Evolutionary conservation across 345 rosid genomes (phyloP).

Genomic region (Cardamine chenopodiifolia): DNA sequence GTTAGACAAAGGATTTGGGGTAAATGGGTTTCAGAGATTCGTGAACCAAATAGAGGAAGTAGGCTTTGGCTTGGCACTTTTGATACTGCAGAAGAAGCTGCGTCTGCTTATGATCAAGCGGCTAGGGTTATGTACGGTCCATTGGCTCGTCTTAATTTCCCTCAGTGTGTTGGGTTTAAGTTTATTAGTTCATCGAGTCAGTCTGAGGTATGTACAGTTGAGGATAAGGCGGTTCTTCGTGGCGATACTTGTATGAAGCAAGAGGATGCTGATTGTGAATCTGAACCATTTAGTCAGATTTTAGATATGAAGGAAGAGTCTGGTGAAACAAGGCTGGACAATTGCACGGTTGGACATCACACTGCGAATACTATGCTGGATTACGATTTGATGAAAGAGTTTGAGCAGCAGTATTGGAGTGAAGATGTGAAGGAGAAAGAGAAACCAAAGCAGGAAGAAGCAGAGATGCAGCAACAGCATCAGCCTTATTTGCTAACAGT

Average conservation of each 20-base stretch:
- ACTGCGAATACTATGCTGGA: background rate
- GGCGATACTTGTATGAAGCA: slow-evolving; percentile 20
- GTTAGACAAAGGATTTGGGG: slow-evolving; percentile 97
- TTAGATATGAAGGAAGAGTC: slow-evolving; percentile 15
- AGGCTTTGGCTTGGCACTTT: slow-evolving; percentile 93
- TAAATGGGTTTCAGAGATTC: slow-evolving; percentile 90
- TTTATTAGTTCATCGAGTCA: slow-evolving; percentile 43
- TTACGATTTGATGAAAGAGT: slow-evolving; percentile 26
- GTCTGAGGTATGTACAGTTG: slow-evolving; percentile 57
- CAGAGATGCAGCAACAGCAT: background rate
- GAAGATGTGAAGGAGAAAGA: slow-evolving; percentile 9
- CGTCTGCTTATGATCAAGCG: slow-evolving; percentile 77
- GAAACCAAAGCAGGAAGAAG: slow-evolving; percentile 25
- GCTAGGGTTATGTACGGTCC: slow-evolving; percentile 76
- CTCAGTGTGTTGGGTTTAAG: slow-evolving; percentile 34
- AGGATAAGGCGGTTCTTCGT: slow-evolving; percentile 27
- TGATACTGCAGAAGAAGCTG: slow-evolving; percentile 73
- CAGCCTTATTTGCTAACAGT: slow-evolving; percentile 17
- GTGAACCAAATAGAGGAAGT: slow-evolving; percentile 67
- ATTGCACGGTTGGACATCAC: background rate
- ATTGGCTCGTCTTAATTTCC: slow-evolving; percentile 64
- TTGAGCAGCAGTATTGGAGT: slow-evolving; percentile 31
- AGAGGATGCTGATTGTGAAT: slow-evolving; percentile 42
- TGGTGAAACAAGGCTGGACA: background rate
- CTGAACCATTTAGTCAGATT: slow-evolving; percentile 1